Conservation (phyloP, 306 rosid species). For the Adenanthera pavonina region DNA sequence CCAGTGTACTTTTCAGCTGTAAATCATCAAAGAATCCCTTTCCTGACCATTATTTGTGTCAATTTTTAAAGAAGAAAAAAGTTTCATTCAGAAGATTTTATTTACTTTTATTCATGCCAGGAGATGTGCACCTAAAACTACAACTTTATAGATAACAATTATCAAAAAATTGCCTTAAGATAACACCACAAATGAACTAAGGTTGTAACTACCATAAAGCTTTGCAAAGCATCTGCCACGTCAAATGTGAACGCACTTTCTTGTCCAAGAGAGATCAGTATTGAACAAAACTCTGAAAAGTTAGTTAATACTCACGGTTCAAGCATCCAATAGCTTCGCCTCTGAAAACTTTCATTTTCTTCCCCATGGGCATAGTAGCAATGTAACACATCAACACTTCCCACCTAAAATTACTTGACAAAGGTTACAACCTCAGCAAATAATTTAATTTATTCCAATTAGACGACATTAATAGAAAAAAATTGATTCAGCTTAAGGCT, state of each 20-base stretch:
- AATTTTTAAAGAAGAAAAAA: not conserved
- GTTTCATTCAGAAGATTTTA: not conserved
- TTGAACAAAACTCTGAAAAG: conserved; percentile 25
- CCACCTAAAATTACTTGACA: conserved; percentile 74
- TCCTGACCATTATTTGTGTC: not conserved
- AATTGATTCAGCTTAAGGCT: conserved; percentile 7
- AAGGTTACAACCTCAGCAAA: conserved; percentile 39
- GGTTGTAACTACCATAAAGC: conserved; percentile 12
- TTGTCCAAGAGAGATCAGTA: conserved; percentile 26
- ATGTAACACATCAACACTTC: conserved; percentile 86
- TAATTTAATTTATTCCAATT: conserved; percentile 35
- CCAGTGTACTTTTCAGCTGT: too few species aligned
- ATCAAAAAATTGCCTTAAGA: conserved; percentile 14
- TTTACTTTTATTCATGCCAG: not conserved
- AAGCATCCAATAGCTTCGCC: conserved; percentile 97
- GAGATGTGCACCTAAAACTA: conserved; percentile 17
- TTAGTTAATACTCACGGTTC: conserved; percentile 73
- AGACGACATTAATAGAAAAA: conserved; percentile 5
- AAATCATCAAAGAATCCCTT: too few species aligned
- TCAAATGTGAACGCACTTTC: conserved; percentile 35
- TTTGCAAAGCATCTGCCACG: conserved; percentile 1
- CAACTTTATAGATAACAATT: conserved; percentile 22
- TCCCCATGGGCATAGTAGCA: conserved; percentile 99
- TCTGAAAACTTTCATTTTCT: conserved; percentile 86
- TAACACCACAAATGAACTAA: conserved; percentile 32